These are phyloP conservation scores for Tricholoma bakamatsutake DNA, from an alignment of 768 basidiomycete genomes.

Conservation along the genomic window DNA sequence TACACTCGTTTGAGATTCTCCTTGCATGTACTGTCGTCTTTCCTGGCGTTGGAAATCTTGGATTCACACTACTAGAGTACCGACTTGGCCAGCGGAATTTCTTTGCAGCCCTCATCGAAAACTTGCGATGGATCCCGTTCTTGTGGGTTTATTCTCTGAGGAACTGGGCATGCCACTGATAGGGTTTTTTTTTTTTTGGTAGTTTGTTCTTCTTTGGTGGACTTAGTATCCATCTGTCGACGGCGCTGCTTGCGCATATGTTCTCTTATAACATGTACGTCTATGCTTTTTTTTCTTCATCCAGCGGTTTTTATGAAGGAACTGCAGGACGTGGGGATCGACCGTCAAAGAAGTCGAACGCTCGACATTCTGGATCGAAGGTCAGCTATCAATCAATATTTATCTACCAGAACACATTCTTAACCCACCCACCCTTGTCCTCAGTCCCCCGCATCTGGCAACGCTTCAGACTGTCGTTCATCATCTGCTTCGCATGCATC, in stretches of 20 bases:
- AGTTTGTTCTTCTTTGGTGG: slow-evolving; percentile 78
- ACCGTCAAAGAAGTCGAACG: slow-evolving; percentile 78
- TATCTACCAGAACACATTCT: background rate
- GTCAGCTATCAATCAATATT: slow-evolving; percentile 20
- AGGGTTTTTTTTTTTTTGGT: slow-evolving; percentile 1
- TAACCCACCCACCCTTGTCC: background rate
- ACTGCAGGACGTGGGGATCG: slow-evolving; percentile 46
- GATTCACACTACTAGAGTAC: slow-evolving; percentile 70
- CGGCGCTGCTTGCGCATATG: slow-evolving; percentile 60
- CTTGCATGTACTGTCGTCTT: slow-evolving; percentile 76
- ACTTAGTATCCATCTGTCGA: slow-evolving; percentile 64
- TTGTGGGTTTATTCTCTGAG: slow-evolving; percentile 42
- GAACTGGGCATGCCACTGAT: background rate
- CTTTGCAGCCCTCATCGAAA: slow-evolving; percentile 45
- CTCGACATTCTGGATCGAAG: slow-evolving; percentile 86
- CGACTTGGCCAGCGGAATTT: slow-evolving; percentile 59
- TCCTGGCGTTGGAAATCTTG: slow-evolving; percentile 68
- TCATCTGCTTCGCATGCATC: slow-evolving; percentile 53
- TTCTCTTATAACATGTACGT: slow-evolving; percentile 57
- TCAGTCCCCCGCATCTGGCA: slow-evolving; percentile 72
- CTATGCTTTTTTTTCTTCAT: background rate
- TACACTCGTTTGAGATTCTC: slow-evolving; percentile 77
- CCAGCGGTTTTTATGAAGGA: slow-evolving; percentile 1
- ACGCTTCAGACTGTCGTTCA: slow-evolving; percentile 72
- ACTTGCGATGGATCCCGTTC: slow-evolving; percentile 64